Percentiles rank a stretch among this genome's conserved stretches.
These are phyloP conservation scores for Avena atlantica DNA, from an alignment of 176 grass and related monocot species.

Conservation along the genomic window DNA sequence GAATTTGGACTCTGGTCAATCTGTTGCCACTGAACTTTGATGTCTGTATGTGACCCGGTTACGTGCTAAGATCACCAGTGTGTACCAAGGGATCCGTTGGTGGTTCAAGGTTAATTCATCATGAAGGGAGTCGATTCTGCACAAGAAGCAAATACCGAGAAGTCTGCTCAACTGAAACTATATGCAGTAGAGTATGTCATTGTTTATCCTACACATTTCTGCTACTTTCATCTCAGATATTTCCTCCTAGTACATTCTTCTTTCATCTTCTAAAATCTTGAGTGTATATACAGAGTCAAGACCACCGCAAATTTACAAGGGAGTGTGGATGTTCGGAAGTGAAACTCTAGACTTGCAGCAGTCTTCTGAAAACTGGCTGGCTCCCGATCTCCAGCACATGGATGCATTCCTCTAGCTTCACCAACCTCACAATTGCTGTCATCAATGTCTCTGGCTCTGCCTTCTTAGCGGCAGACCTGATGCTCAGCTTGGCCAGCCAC, in stretches of 20 bases:
- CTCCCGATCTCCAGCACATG: not conserved
- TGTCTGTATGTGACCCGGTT: slow-evolving; percentile 50
- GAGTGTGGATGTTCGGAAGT: slow-evolving; percentile 27
- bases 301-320: not conserved
- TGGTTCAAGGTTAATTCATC: not conserved
- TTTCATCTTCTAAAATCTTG: slow-evolving; percentile 1
- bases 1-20: slow-evolving; percentile 32
- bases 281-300: not conserved
- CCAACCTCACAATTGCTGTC: slow-evolving; percentile 26
- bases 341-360: slow-evolving; percentile 32
- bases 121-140: not conserved
- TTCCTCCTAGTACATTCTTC: not conserved
- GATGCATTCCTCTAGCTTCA: not conserved
- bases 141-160: not conserved
- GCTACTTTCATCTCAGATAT: not conserved
- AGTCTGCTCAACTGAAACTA: not conserved
- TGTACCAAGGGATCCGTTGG: not conserved
- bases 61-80: slow-evolving; percentile 23
- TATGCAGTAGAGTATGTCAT: not conserved
- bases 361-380: slow-evolving; percentile 8
- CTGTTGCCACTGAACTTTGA: slow-evolving; percentile 52
- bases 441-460: slow-evolving; percentile 24
- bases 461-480: not conserved
- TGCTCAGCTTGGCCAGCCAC: slow-evolving; percentile 27
- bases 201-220: not conserved